Conservation (phyloP, 176 grass and related monocot genomes). For the Cenchrus fungigraminus region DNA sequence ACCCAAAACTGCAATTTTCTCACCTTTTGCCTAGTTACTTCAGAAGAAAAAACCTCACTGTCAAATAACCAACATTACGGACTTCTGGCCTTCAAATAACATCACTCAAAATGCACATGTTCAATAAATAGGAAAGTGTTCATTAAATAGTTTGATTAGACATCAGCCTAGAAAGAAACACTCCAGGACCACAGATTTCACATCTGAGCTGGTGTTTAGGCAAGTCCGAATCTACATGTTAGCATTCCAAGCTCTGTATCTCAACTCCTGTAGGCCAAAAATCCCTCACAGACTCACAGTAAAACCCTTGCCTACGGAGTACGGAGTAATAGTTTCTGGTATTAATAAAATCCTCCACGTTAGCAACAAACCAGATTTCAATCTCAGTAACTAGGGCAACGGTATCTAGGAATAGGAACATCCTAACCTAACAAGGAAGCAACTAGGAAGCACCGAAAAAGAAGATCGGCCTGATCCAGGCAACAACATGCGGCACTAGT, state of each 20-base stretch:
- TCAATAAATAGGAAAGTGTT: neutral
- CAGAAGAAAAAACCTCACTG: constrained; percentile 11
- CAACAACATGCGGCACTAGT: neutral
- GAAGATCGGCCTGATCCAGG: constrained; percentile 1
- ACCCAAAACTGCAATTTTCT: no score
- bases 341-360: neutral
- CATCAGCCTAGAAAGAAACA: constrained; percentile 24
- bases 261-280: neutral
- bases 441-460: neutral
- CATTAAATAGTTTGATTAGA: neutral
- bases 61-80: neutral
- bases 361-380: neutral
- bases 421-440: constrained; percentile 26
- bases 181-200: constrained; percentile 6
- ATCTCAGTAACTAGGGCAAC: neutral
- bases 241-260: neutral
- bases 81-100: constrained; percentile 25
- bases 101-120: constrained; percentile 1
- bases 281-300: neutral
- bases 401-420: constrained; percentile 3
- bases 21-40: neutral
- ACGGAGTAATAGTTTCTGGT: neutral
- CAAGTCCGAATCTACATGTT: neutral
- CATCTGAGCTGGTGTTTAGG: neutral
- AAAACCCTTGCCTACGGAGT: constrained; percentile 5